Evolutionary conservation across 495 filamentous ascomycete species (phyloP).

Genomic region (Trichoderma virens): DNA sequence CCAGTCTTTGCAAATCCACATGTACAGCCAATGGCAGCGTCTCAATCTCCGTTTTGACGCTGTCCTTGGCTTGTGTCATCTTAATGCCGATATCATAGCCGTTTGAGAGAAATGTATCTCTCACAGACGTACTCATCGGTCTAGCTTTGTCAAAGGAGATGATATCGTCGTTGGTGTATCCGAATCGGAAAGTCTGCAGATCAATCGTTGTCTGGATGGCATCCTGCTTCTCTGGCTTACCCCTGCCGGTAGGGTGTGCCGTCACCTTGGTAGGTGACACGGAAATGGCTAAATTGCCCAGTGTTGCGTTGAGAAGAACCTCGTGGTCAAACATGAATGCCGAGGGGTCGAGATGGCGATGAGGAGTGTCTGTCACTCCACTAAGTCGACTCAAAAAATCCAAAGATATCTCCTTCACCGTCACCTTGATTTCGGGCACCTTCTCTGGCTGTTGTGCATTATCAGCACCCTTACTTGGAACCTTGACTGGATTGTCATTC

Average conservation of each 20-base stretch:
- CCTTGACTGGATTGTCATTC: constrained; percentile 16
- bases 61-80: constrained; percentile 41
- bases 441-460: neutral
- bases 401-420: constrained; percentile 46
- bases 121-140: constrained; percentile 64
- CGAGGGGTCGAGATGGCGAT: constrained; percentile 26
- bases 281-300: constrained; percentile 37
- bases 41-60: constrained; percentile 58
- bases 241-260: neutral
- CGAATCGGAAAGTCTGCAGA: constrained; percentile 63
- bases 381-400: constrained; percentile 59
- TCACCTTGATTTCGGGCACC: constrained; percentile 40
- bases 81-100: constrained; percentile 61
- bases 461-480: neutral
- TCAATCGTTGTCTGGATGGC: constrained; percentile 35
- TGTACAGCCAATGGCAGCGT: constrained; percentile 72
- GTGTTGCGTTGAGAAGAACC: constrained; percentile 40
- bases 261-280: constrained; percentile 17
- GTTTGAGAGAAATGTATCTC: constrained; percentile 48
- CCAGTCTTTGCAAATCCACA: constrained; percentile 71
- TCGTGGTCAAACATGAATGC: constrained; percentile 31
- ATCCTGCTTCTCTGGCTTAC: constrained; percentile 14
- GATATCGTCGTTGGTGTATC: constrained; percentile 64
- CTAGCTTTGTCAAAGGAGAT: constrained; percentile 62
- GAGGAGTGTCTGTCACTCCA: constrained; percentile 34